A percentile compares a stretch with the other conserved stretches of the same genome.
Evolutionary conservation across 805 yeast genomes (phyloP).

Genomic region (Priceomyces melissophilus): DNA sequence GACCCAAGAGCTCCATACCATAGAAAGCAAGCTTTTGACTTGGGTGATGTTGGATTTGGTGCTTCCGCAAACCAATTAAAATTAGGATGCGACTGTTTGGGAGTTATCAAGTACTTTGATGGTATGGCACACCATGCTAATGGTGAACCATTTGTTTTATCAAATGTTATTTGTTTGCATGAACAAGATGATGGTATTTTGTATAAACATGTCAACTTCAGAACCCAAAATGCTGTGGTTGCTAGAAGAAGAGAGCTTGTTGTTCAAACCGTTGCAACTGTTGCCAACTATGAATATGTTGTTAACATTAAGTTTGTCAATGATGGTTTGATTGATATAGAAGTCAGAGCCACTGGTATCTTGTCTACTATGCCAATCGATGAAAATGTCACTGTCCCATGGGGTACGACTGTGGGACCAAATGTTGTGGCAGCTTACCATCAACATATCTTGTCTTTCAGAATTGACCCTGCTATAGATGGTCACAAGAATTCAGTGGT

Average conservation of each 20-base stretch:
- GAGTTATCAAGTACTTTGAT: constrained; percentile 72
- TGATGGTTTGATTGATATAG: constrained; percentile 74
- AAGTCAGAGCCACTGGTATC: constrained; percentile 84
- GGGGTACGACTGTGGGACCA: constrained; percentile 77
- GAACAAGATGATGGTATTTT: constrained; percentile 75
- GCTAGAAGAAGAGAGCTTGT: constrained; percentile 78
- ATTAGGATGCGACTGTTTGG: constrained; percentile 81
- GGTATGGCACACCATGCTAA: constrained; percentile 51
- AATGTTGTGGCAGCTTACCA: constrained; percentile 82
- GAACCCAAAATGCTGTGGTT: constrained; percentile 67
- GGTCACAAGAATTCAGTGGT: constrained; percentile 75
- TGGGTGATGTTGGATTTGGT: constrained; percentile 86
- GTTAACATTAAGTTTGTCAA: constrained; percentile 69
- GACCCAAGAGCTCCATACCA: constrained; percentile 78
- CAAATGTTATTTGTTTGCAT: constrained; percentile 76
- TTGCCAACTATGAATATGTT: constrained; percentile 80
- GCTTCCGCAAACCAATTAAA: constrained; percentile 62
- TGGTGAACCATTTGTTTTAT: constrained; percentile 61
- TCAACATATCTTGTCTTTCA: constrained; percentile 74
- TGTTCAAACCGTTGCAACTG: constrained; percentile 78
- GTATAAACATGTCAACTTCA: constrained; percentile 76
- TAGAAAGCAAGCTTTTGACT: constrained; percentile 83
- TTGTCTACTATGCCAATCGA: constrained; percentile 82
- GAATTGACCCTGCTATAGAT: constrained; percentile 80
- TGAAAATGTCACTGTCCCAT: constrained; percentile 59